These are phyloP conservation scores for Emericellopsis cladophorae DNA, from an alignment of 2,329 filamentous ascomycete genomes.

Conservation along the genomic window DNA sequence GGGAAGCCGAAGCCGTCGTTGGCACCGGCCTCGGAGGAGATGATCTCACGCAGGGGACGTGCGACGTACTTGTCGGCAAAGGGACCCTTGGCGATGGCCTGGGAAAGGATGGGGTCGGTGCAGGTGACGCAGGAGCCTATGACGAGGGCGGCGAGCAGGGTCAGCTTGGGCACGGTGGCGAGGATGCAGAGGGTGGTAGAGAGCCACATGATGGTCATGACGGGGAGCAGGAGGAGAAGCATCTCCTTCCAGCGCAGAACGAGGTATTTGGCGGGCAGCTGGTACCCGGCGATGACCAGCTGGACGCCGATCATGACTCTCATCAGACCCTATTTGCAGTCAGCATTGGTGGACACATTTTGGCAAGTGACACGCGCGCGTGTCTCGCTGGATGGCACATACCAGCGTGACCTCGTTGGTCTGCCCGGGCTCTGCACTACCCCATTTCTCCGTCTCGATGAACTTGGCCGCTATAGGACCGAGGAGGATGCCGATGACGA, in stretches of 20 bases:
- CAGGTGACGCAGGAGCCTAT: constrained; percentile 49
- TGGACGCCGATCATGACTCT: constrained; percentile 50
- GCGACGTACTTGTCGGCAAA: constrained; percentile 51
- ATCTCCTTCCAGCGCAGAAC: constrained; percentile 37
- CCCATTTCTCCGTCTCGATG: constrained; percentile 29
- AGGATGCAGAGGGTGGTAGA: constrained; percentile 43
- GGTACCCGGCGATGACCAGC: constrained; percentile 50
- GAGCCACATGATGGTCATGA: constrained; percentile 53
- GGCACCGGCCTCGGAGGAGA: constrained; percentile 27
- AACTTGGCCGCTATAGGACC: constrained; percentile 43
- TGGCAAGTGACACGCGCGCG: neutral
- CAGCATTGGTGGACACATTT: too few species aligned
- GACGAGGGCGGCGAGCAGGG: constrained; percentile 40
- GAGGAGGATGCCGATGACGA: constrained; percentile 38
- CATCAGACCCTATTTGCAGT: constrained; percentile 25
- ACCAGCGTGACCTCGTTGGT: constrained; percentile 25
- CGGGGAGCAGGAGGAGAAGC: constrained; percentile 39
- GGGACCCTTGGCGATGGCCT: constrained; percentile 42
- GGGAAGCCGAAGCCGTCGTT: constrained; percentile 22
- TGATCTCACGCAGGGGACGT: constrained; percentile 44
- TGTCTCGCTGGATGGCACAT: constrained; percentile 3
- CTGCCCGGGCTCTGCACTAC: constrained; percentile 16
- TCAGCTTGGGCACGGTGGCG: constrained; percentile 39
- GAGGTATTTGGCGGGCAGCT: constrained; percentile 45
- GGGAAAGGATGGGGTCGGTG: constrained; percentile 49